Conservation (phyloP, 2,329 filamentous ascomycete species). For the Verticillium tricorpus region DNA sequence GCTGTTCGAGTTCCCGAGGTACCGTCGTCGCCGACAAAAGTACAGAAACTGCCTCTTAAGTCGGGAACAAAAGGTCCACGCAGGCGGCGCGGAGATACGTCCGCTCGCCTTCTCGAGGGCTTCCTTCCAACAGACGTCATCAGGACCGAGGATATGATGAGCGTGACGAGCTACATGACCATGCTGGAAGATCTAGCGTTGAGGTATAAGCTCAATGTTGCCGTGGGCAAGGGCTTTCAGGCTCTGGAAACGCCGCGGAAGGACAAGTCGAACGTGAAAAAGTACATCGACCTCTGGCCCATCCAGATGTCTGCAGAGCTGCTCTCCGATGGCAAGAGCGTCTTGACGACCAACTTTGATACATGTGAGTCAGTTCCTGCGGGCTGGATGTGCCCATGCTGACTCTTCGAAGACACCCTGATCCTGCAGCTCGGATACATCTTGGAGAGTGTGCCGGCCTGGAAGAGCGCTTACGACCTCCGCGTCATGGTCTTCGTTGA, state of each 20-base stretch:
- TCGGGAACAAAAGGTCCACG: conserved; percentile 22
- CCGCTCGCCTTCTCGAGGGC: conserved; percentile 51
- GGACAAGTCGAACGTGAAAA: conserved; percentile 58
- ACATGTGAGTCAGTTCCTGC: conserved; percentile 56
- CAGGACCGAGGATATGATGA: conserved; percentile 63
- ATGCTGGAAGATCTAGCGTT: conserved; percentile 78
- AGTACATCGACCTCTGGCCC: conserved; percentile 84
- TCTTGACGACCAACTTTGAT: conserved; percentile 85
- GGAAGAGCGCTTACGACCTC: conserved; percentile 68
- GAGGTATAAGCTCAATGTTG: conserved; percentile 76
- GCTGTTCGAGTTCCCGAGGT: conserved; percentile 51
- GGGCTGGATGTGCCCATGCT: conserved; percentile 3
- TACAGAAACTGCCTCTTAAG: conserved; percentile 14
- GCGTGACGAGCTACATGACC: conserved; percentile 70
- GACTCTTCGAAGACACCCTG: conserved; percentile 52
- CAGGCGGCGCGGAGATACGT: conserved; percentile 48
- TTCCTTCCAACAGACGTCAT: conserved; percentile 66
- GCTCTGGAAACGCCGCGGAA: conserved; percentile 65
- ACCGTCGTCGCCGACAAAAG: conserved; percentile 28
- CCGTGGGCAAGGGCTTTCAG: conserved; percentile 77
- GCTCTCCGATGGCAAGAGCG: conserved; percentile 58
- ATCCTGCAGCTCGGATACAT: conserved; percentile 85
- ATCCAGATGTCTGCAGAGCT: conserved; percentile 91
- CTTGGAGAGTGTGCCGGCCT: conserved; percentile 72
- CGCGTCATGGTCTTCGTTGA: conserved; percentile 86